Evolutionary conservation across 805 yeast genomes (phyloP).

Genomic region (Metschnikowia continentalis): DNA sequence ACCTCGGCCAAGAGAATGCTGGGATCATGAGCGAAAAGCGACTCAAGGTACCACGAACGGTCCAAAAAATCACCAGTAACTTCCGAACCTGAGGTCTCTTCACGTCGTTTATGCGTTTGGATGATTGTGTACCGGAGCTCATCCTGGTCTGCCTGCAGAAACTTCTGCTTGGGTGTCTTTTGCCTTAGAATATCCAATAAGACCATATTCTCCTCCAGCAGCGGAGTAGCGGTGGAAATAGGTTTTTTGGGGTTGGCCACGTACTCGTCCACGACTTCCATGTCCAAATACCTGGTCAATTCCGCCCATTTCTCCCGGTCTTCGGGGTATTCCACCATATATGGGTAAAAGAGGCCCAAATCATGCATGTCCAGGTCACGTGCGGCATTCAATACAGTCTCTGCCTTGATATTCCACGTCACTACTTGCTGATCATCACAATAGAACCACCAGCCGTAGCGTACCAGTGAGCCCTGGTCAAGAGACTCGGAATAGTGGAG

Average conservation of each 20-base stretch:
- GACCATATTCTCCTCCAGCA: slow-evolving; percentile 45
- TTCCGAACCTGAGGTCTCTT: slow-evolving; percentile 23
- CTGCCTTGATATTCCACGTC: slow-evolving; percentile 3
- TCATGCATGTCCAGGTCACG: slow-evolving; percentile 20
- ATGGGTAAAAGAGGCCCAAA: slow-evolving; percentile 24
- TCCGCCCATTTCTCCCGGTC: slow-evolving; percentile 16
- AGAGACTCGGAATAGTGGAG: slow-evolving; percentile 41
- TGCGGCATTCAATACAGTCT: not conserved
- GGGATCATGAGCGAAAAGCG: slow-evolving; percentile 30
- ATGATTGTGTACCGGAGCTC: slow-evolving; percentile 42
- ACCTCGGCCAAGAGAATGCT: slow-evolving; percentile 47
- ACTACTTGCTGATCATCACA: slow-evolving; percentile 30
- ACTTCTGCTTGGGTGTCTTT: slow-evolving; percentile 15
- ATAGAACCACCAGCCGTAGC: slow-evolving; percentile 41
- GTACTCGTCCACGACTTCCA: slow-evolving; percentile 21
- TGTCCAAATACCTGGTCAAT: slow-evolving; percentile 18
- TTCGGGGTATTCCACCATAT: slow-evolving; percentile 40
- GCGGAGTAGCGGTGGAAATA: slow-evolving; percentile 46
- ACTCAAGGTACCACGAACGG: slow-evolving; percentile 53
- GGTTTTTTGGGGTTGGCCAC: slow-evolving; percentile 13
- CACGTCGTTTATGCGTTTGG: slow-evolving; percentile 37
- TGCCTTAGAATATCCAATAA: slow-evolving; percentile 32
- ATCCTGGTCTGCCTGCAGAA: slow-evolving; percentile 24
- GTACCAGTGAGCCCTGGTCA: slow-evolving; percentile 15
- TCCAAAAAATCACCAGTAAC: slow-evolving; percentile 54